Percentiles rank a stretch among this genome's conserved stretches.
Evolutionary conservation across 352 stramenopile genomes (phyloP).

Genomic region (Phytophthora litchii): DNA sequence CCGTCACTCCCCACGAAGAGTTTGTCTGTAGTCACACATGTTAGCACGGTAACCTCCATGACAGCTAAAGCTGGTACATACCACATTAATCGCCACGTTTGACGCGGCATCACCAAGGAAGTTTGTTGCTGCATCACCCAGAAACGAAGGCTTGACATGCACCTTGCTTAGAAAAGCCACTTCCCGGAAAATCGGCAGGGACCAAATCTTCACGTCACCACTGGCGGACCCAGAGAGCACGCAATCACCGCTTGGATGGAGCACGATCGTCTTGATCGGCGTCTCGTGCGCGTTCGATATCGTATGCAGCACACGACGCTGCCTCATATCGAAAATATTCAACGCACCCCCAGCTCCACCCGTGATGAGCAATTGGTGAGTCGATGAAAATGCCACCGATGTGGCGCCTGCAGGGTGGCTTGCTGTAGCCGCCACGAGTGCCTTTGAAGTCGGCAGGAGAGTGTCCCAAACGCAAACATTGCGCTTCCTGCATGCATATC

Average conservation of each 20-base stretch:
- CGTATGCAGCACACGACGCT: constrained; percentile 85
- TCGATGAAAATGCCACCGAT: constrained; percentile 77
- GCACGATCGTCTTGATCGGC: constrained; percentile 77
- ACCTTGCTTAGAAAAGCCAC: constrained; percentile 75
- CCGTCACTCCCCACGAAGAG: constrained; percentile 83
- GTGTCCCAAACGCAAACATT: constrained; percentile 89
- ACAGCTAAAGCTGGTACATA: constrained; percentile 33
- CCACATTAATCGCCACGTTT: constrained; percentile 88
- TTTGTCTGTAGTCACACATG: constrained; percentile 57
- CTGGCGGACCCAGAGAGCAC: constrained; percentile 83
- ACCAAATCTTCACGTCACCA: constrained; percentile 90
- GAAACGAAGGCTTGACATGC: constrained; percentile 81
- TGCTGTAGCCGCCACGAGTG: constrained; percentile 65
- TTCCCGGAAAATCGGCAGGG: constrained; percentile 84
- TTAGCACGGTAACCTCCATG: neutral
- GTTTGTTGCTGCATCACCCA: constrained; percentile 77
- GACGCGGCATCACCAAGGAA: constrained; percentile 80
- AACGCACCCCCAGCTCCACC: constrained; percentile 78
- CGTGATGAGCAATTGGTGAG: constrained; percentile 84
- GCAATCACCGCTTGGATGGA: constrained; percentile 82
- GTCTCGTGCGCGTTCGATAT: constrained; percentile 87
- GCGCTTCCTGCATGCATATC: constrained; percentile 55
- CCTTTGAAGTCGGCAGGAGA: constrained; percentile 73
- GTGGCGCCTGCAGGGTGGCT: constrained; percentile 82
- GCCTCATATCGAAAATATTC: constrained; percentile 87